Base-by-base conservation (phyloP, 108 stramenopile genomes). In the Asterionellopsis glacialis region DNA sequence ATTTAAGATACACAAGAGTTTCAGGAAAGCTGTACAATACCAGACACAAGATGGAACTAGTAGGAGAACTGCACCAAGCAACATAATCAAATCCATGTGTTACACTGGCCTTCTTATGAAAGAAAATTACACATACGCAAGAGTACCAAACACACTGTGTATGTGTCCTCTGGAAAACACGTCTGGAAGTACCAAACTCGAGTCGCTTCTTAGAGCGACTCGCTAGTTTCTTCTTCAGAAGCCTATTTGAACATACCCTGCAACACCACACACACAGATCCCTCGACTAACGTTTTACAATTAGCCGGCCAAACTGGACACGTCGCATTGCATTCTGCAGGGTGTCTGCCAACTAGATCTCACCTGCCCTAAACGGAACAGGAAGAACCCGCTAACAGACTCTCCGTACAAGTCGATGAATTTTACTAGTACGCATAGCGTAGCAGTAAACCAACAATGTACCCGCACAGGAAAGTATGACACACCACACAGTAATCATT, bases 401-500 rank as follows among this genome's bases (percentile, higher is more conserved):
- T 54, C 28, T 16, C 22, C 52, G 48, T 25, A 48, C 63, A 26
- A 21, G 33, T 50, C 41, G 10, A 53, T 64, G 26, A 11, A 9
- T 11, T 12, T 40, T 64, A 64, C 52, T 13, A 39, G 16, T 64
- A 43, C 63, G 52, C 63, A 64, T 41, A 10, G 63, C 52, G 63
- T 50, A 64, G 42, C 63, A 40, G 49, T 28, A 64, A 64, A 64
- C 21, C 63, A 64, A 64, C 63, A n/a, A 50, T 33, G 47, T 14
- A 51, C 16, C 45, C 9, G 19, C 51, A n/a, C n/a, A n/a, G n/a
- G n/a, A n/a, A n/a, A n/a, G n/a, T n/a, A n/a, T n/a, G n/a, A n/a
- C n/a, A n/a, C n/a, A n/a, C n/a, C n/a, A n/a, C n/a, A n/a, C n/a
- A n/a, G n/a, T n/a, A n/a, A n/a, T n/a, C n/a, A n/a, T n/a, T n/a